These are phyloP conservation scores for Lactarius evosmus DNA, from an alignment of 768 basidiomycete species.

Conservation along the genomic window DNA sequence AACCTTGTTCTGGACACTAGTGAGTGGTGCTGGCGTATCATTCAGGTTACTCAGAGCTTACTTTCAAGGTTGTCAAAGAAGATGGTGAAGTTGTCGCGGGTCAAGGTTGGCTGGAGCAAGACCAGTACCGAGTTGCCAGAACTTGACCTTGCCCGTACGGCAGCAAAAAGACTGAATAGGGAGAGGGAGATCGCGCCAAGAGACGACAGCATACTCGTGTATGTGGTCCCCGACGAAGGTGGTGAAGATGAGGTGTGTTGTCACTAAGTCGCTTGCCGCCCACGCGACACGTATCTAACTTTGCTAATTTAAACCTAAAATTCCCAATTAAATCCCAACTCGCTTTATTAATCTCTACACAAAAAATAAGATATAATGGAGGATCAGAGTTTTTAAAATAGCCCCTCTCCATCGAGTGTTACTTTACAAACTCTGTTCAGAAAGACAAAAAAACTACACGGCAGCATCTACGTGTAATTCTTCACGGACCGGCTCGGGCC, in stretches of 20 bases:
- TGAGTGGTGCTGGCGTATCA: conserved; percentile 10
- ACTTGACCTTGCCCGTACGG: conserved; percentile 61
- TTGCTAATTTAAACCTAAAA: neutral
- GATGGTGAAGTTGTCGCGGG: conserved; percentile 66
- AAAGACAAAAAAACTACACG: neutral
- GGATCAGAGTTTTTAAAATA: neutral
- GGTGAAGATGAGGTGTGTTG: neutral
- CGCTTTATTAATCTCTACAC: neutral
- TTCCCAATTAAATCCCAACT: neutral
- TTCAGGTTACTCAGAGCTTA: conserved; percentile 34
- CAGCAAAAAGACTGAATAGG: conserved; percentile 33
- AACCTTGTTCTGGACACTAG: conserved; percentile 62
- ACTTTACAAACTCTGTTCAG: neutral
- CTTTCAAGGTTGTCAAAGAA: conserved; percentile 81
- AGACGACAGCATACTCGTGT: conserved; percentile 31
- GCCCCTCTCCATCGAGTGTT: neutral
- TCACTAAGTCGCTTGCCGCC: neutral
- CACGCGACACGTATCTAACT: conserved; percentile 4
- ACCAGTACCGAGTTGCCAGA: conserved; percentile 81
- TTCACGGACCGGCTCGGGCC: neutral
- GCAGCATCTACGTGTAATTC: neutral
- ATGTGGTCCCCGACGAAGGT: conserved; percentile 2
- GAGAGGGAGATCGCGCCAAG: conserved; percentile 32
- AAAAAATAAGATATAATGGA: neutral
- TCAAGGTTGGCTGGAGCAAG: conserved; percentile 69